Percentiles rank a stretch among this genome's conserved stretches.
Conservation (phyloP, 352 stramenopile genomes). For the Peronospora destructor region DNA sequence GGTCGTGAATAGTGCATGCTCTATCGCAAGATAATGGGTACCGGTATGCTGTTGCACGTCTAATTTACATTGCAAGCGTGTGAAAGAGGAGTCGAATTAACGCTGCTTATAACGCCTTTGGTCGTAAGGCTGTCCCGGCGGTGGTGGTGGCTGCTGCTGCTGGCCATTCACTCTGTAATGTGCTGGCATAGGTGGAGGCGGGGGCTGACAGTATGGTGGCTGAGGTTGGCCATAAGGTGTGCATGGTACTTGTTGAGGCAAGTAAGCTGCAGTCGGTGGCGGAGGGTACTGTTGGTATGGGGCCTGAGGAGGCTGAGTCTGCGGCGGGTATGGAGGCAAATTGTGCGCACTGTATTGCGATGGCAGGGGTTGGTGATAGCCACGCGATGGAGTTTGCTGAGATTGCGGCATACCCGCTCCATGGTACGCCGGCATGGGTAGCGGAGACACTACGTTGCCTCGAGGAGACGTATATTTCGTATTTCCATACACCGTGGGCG, state of each 20-base stretch:
- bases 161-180: constrained; percentile 21
- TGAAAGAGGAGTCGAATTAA: constrained; percentile 11
- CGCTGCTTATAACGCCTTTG: constrained; percentile 25
- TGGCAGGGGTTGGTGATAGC: constrained; percentile 28
- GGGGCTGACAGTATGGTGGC: constrained; percentile 15
- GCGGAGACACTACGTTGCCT: constrained; percentile 16
- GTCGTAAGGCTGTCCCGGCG: constrained; percentile 28
- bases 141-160: constrained; percentile 17
- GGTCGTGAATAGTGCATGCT: neutral
- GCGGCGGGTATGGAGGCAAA: constrained; percentile 23
- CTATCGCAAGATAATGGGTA: neutral
- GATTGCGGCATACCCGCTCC: constrained; percentile 24
- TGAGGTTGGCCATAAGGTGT: constrained; percentile 11
- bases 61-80: constrained; percentile 32
- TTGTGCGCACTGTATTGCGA: constrained; percentile 27
- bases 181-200: constrained; percentile 9
- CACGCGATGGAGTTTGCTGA: constrained; percentile 10
- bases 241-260: constrained; percentile 11
- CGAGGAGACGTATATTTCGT: constrained; percentile 36
- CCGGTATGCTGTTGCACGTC: constrained; percentile 3
- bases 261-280: constrained; percentile 12
- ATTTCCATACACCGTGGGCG: constrained; percentile 25
- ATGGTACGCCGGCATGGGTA: constrained; percentile 26
- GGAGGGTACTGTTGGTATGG: constrained; percentile 27
- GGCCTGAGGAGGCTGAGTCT: constrained; percentile 13